Evolutionary conservation across 495 filamentous ascomycete genomes (phyloP).

Genomic region (Penicillium canescens): DNA sequence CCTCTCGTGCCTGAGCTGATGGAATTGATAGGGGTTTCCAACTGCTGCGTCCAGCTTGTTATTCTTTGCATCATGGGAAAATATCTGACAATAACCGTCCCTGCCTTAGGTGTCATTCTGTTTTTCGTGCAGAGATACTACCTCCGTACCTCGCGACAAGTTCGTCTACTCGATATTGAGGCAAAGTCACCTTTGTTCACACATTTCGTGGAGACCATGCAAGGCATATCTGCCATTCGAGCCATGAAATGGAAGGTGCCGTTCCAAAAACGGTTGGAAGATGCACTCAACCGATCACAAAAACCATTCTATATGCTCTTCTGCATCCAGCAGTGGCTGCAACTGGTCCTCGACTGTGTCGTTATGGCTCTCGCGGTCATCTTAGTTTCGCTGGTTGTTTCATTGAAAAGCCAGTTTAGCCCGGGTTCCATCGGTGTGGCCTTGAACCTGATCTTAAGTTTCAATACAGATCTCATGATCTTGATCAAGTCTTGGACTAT

Average conservation of each 20-base stretch:
- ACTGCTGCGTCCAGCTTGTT: constrained; percentile 6
- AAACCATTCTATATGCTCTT: constrained; percentile 41
- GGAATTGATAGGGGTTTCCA: constrained; percentile 12
- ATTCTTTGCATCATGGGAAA: constrained; percentile 26
- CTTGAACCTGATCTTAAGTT: constrained; percentile 19
- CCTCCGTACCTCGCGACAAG: too few relatives aligned
- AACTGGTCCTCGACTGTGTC: constrained; percentile 40
- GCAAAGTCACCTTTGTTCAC: too few relatives aligned
- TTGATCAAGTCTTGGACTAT: constrained; percentile 17
- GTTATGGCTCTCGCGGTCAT: constrained; percentile 36
- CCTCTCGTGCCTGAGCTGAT: neutral
- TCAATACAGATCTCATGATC: constrained; percentile 10
- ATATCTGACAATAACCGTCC: constrained; percentile 21
- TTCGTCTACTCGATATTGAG: too few relatives aligned
- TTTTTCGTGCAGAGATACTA: too few relatives aligned
- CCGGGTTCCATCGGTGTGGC: constrained; percentile 21
- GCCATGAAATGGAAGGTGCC: constrained; percentile 40
- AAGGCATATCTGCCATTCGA: constrained; percentile 45
- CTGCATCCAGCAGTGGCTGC: constrained; percentile 43
- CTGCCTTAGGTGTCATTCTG: neutral
- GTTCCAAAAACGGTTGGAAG: constrained; percentile 15
- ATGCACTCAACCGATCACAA: constrained; percentile 34
- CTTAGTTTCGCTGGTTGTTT: constrained; percentile 15
- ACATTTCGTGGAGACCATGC: neutral
- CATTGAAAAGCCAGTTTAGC: constrained; percentile 12